phyloP scores from a whole-genome alignment of 805 yeast species.

The Tetrapisispora taiwanensis region DNA sequence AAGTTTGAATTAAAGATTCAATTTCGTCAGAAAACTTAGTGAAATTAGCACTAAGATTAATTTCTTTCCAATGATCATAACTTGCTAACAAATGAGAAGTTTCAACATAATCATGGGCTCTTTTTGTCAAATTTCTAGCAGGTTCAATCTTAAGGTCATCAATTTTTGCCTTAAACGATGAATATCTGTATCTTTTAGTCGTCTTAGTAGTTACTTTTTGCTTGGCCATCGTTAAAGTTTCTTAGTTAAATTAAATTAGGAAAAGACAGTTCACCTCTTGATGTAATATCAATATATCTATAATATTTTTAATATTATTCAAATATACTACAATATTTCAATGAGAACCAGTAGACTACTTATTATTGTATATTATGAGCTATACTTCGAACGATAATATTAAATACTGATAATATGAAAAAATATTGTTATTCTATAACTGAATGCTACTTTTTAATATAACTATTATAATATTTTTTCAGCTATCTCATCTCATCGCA shows the following conservation, averaged over 20 bases:
- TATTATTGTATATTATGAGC: no score
- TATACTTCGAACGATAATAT: no score
- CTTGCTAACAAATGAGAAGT: constrained; percentile 72
- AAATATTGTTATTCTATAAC: no score
- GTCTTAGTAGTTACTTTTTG: constrained; percentile 44
- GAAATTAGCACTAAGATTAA: constrained; percentile 66
- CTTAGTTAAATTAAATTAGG: neutral
- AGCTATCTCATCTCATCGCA: constrained; percentile 4
- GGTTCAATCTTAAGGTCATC: constrained; percentile 82
- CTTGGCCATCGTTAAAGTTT: constrained; percentile 23
- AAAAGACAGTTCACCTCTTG: neutral
- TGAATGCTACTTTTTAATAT: no score
- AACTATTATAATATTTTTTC: neutral
- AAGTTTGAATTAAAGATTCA: constrained; percentile 47
- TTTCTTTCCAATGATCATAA: constrained; percentile 78
- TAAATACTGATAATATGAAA: no score
- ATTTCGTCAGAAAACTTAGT: constrained; percentile 50
- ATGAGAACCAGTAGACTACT: no score
- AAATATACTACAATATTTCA: no score
- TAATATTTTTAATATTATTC: no score
- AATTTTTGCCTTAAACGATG: constrained; percentile 75
- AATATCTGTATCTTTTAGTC: constrained; percentile 48
- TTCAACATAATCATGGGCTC: constrained; percentile 62
- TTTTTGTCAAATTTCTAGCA: constrained; percentile 40
- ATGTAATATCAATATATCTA: no score